phyloP scores from a whole-genome alignment of 305 asterid genomes.

The Fraxinus velutina region DNA sequence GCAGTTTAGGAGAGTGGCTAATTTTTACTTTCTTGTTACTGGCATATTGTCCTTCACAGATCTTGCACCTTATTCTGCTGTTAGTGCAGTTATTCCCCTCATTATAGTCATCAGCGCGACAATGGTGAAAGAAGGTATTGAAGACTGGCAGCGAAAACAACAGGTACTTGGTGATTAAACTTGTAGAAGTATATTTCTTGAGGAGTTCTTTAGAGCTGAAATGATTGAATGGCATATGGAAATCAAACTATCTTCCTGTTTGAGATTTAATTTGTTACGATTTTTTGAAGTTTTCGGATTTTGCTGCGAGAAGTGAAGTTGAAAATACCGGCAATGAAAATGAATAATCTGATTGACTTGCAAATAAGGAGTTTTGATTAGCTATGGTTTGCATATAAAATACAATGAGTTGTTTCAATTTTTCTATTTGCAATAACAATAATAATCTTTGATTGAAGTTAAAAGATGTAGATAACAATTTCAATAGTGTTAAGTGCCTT shows the following conservation, averaged over 20 bases:
- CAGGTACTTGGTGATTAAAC: constrained; percentile 50
- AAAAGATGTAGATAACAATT: not conserved
- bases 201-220: not conserved
- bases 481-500: not conserved
- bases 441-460: not conserved
- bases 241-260: not conserved
- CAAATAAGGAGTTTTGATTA: not conserved
- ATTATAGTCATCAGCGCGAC: constrained; percentile 67
- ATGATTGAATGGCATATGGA: not conserved
- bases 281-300: not conserved
- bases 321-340: not conserved
- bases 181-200: not conserved
- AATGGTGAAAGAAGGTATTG: constrained; percentile 88
- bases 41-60: constrained; percentile 68
- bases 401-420: not conserved
- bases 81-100: constrained; percentile 73
- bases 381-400: not conserved
- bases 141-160: constrained; percentile 73
- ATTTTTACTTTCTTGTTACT: constrained; percentile 73
- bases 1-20: constrained; percentile 55
- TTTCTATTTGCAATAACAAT: not conserved
- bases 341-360: not conserved
- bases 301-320: not conserved
- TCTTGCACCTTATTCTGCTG: constrained; percentile 67
- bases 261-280: not conserved